phyloP scores from a whole-genome alignment of 257 asterid genomes.

The Nicotiana knightiana region DNA sequence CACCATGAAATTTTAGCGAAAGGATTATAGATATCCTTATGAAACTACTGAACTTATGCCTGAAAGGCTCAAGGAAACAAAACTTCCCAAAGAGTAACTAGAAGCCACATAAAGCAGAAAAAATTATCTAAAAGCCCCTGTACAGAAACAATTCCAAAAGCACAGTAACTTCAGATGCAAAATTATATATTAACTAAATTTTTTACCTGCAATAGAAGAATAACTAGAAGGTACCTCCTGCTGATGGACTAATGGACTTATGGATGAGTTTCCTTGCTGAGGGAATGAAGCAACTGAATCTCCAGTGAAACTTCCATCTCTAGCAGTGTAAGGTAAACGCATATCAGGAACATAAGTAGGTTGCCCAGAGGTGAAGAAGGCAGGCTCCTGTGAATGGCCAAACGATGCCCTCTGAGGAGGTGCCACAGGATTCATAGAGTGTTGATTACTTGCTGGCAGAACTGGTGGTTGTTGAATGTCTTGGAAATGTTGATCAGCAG shows the following conservation, averaged over 20 bases:
- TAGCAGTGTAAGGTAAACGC: slow-evolving; percentile 30
- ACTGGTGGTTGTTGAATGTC: slow-evolving; percentile 32
- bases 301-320: slow-evolving; percentile 50
- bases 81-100: not conserved
- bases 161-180: slow-evolving; percentile 38
- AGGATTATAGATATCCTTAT: not conserved
- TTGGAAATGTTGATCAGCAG: slow-evolving; percentile 40
- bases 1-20: not conserved
- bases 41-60: not conserved
- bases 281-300: slow-evolving; percentile 46
- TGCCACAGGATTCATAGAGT: slow-evolving; percentile 35
- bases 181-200: slow-evolving; percentile 36
- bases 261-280: slow-evolving; percentile 50
- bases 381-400: slow-evolving; percentile 44
- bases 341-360: slow-evolving; percentile 32
- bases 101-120: not conserved
- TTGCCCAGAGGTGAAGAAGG: slow-evolving; percentile 40
- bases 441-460: slow-evolving; percentile 49
- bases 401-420: slow-evolving; percentile 30
- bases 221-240: slow-evolving; percentile 99
- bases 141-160: slow-evolving; percentile 30
- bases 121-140: not conserved
- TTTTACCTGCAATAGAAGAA: slow-evolving; percentile 99
- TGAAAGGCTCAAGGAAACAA: not conserved
- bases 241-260: slow-evolving; percentile 71